Conservation (phyloP, 2,329 filamentous ascomycete genomes). For the Penicillium sp. region DNA sequence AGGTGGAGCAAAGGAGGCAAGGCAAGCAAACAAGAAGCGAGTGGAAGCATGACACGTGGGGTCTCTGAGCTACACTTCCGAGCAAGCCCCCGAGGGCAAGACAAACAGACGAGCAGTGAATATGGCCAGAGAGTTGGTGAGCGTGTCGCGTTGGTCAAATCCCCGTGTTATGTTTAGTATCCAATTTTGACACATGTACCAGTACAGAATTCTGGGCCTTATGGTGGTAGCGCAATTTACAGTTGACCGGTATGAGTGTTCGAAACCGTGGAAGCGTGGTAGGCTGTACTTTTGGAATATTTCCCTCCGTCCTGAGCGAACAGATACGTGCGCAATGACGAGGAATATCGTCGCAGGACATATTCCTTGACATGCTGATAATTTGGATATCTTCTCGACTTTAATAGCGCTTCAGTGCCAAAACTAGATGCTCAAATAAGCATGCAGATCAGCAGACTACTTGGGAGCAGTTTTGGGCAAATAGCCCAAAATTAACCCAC, state of each 20-base stretch:
- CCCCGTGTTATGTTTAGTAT: background rate
- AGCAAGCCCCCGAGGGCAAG: background rate
- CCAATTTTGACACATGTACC: background rate
- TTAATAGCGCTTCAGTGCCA: background rate
- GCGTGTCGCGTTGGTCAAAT: too few relatives aligned
- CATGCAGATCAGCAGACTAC: background rate
- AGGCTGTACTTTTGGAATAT: background rate
- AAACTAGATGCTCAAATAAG: background rate
- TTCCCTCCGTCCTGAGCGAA: background rate
- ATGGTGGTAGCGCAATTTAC: background rate
- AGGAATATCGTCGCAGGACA: background rate
- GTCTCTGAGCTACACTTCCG: too few relatives aligned
- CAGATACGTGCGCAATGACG: background rate
- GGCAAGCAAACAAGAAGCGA: too few relatives aligned
- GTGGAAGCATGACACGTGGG: too few relatives aligned
- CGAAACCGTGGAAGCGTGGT: background rate
- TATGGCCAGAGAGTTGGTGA: too few relatives aligned
- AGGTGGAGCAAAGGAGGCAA: too few relatives aligned
- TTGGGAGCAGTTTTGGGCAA: background rate
- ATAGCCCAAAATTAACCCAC: background rate
- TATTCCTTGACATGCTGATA: background rate
- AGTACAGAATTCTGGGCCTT: background rate
- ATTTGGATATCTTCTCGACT: background rate
- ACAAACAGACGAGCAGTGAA: background rate
- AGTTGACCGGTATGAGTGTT: background rate